phyloP scores from a whole-genome alignment of 306 rosid species.

The Prosopis cineraria region DNA sequence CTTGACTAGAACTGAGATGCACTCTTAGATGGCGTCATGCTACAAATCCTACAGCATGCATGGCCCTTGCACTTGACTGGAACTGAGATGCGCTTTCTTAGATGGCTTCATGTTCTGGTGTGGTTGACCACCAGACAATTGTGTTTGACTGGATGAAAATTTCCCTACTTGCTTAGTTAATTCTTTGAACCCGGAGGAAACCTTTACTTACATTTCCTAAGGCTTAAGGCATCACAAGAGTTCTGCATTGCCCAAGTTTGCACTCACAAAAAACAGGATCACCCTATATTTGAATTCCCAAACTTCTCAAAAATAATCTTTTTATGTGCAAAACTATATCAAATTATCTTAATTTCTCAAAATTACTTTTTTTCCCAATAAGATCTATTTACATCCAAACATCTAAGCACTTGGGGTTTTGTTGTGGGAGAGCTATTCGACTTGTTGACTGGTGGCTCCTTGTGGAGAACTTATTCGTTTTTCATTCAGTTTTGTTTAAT shows the following conservation, averaged over 20 bases:
- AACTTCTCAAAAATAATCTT: neutral
- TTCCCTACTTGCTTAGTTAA: neutral
- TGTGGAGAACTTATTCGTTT: conserved; percentile 5
- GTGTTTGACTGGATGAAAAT: neutral
- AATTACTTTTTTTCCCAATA: neutral
- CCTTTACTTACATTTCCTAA: neutral
- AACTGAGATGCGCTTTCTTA: neutral
- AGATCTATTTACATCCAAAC: neutral
- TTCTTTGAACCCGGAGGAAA: neutral
- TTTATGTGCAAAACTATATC: conserved; percentile 1
- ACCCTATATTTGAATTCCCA: neutral
- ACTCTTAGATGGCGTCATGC: too few relatives aligned
- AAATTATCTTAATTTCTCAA: neutral
- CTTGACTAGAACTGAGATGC: too few relatives aligned
- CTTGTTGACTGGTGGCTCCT: neutral
- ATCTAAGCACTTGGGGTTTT: neutral
- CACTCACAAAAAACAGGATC: neutral
- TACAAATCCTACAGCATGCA: neutral
- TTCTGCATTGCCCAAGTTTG: neutral
- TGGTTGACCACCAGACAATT: neutral
- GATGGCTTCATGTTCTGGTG: neutral
- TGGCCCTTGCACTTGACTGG: neutral
- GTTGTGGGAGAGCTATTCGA: neutral
- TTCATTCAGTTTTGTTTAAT: conserved; percentile 15
- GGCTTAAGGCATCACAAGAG: neutral